Base-by-base conservation (phyloP, 1,284 basidiomycete genomes). In the Rhodotorula sp. region DNA sequence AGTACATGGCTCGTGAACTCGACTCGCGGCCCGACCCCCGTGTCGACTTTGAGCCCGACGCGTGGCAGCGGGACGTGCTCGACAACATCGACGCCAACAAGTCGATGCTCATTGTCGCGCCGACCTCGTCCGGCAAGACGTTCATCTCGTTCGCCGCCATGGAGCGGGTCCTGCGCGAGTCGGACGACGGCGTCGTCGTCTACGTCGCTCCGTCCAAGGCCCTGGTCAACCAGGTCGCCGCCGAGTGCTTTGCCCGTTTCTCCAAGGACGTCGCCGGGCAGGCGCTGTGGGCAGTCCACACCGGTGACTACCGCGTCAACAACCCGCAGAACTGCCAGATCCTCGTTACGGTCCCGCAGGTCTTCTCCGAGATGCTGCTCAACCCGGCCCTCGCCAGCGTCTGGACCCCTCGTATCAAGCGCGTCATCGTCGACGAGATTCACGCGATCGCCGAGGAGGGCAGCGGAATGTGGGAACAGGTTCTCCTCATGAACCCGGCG, bases 71-170 rank as follows among this genome's bases (percentile, higher is more conserved):
- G 48, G 79, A 85, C 34, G 89, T 89, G 2, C 80, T 90, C 51
- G 87, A 90, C 76, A 85, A 84, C 62, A 83, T 90, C 31, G 89
- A 90, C 72, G 77, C 79, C 20, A 82, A 87, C 51, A 82, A 85
- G 64, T 89, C 88, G 5, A 80, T 89, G 26, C 84, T 90, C 4
- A 88, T 88, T 23, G 87, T 89, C 64, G 89, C 80, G 5, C 80
- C 80, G 14, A 80, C 80, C 5, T 78, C 78, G 87, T 88, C 59
- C 21, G 67, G 89, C 48, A 90, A 90, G 79, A 90, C 89, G 0
- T 90, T 90, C 78, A 89, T 90, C 58, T 89, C 88, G 5, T 90
- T 85, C 79, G 89, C 90, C 72, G 88, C 89, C 0, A 90, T 90
- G 89, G 89, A 90, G 79, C 85, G 86, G 70, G 82, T 89, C 20